Evolutionary conservation across 257 asterid species (phyloP), one percentile per base, ranked within the genome.

Genomic region (Marsdenia floribunda): DNA sequence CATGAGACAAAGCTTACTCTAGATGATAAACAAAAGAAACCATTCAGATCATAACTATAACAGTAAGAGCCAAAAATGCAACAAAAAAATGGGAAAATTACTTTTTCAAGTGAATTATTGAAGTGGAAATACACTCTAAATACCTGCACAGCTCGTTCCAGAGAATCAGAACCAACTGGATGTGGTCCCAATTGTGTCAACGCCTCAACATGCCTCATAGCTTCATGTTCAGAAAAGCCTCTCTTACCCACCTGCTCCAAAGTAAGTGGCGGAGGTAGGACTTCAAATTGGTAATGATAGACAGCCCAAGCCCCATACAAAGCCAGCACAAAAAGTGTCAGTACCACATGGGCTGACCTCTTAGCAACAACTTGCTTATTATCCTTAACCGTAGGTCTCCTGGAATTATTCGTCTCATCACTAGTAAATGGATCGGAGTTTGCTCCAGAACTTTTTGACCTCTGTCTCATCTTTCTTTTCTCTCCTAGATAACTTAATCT

Each of bases 141-240:
- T 85, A 93, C 97, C 97, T 91, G 82, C 74, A 94, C 11, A 72
- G 98, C 97, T 65, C 46, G 84, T 76, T 88, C 88, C 2, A 94
- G 83, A 72, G 93, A 89, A 78, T 83, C 80, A 42, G 99, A 94
- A 73, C 90, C 97, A 81, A 94, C 96, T 18, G 96, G 86, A 79
- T 92, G 99, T 0, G 99, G 99, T 66, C 99, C 99, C 47, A 94
- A 80, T 76, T 67, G 84, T 64, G 93, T 74, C 89, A 94, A 83
- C 5, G 90, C 93, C 73, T 75, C 55, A 13, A 92, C 97, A 75
- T 92, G 99, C 81, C 87, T 86, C 87, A 94, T 80, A 26, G 97
- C 96, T 85, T 87, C 96, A 3, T 83, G 73, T 90, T 94, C 99
- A 6, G 99, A 89, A 70, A 94, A 94, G 3, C 98, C 99, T 76